phyloP scores from a whole-genome alignment of 768 basidiomycete species.

The Neoboletus magnificus region DNA sequence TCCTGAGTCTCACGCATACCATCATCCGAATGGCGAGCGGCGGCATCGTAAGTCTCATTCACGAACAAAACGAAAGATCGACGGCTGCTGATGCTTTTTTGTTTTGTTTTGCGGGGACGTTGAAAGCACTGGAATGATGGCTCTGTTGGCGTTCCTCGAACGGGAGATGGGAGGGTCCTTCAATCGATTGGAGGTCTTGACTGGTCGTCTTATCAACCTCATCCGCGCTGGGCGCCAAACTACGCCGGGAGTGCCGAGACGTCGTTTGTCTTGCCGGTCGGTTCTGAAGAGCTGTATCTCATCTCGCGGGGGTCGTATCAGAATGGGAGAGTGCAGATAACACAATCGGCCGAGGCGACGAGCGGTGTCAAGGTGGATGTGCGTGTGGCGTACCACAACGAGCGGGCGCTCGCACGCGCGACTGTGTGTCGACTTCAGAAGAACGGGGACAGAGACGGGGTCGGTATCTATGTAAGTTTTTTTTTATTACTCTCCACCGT shows the following conservation, averaged over 20 bases:
- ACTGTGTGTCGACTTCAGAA: conserved; percentile 32
- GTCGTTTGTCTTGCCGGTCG: conserved; percentile 29
- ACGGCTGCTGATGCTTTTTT: background rate
- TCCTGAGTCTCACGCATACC: background rate
- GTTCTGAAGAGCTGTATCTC: conserved; percentile 32
- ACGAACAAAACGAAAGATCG: no score
- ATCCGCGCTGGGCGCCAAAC: conserved; percentile 17
- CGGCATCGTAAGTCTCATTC: background rate
- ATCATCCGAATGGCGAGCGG: background rate
- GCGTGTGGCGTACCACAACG: conserved; percentile 26
- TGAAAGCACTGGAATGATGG: background rate
- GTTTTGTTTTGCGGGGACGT: no score
- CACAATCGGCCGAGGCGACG: conserved; percentile 4
- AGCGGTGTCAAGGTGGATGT: conserved; percentile 28
- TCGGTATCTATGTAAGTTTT: conserved; percentile 36
- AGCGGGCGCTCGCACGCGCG: conserved; percentile 24
- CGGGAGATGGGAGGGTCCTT: conserved; percentile 17
- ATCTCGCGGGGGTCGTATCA: conserved; percentile 33
- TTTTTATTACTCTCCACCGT: background rate
- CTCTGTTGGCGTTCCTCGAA: conserved; percentile 2
- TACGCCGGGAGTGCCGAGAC: conserved; percentile 19
- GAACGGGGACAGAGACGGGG: conserved; percentile 27
- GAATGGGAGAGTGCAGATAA: conserved; percentile 17
- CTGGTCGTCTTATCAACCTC: conserved; percentile 14
- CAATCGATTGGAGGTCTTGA: conserved; percentile 5